Base-by-base conservation (phyloP, 345 rosid genomes). In the Streptanthus diversifolius region DNA sequence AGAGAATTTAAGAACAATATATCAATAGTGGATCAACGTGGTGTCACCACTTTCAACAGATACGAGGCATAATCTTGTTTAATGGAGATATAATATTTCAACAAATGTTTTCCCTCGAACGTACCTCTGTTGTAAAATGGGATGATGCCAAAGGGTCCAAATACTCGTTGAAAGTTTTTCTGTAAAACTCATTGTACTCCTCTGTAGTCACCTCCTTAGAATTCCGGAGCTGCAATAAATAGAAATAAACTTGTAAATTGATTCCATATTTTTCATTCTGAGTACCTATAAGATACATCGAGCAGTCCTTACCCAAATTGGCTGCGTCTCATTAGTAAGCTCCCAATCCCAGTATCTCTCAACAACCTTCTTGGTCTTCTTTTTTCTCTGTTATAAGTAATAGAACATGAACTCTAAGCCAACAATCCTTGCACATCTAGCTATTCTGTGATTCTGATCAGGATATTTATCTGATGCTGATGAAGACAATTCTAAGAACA, bases 321-420 rank as follows among this genome's bases (percentile, higher is more conserved):
- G 99, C 66, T 95, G 96, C 5, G 97, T 95, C 87, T 95, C 99
- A 76, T 95, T 95, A 3, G 87, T 79, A 19, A 88, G 93, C 61
- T 90, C 96, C 99, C 98, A 95, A 77, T 95, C 99, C 99, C 99
- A 95, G 81, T 86, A 95, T 69, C 73, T 88, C 82, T 95, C 99
- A 48, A 95, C 90, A 37, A 95, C 89, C 35, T 88, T 90, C 79
- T 91, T 91, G 25, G 96, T 95, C 81, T 90, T 95, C 86, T 88
- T 95, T 88, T 91, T 89, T 79, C 83, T 84, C 96, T 91, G 85
- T 66, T 29, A 73, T 57, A 76, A 24, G 54, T 8, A 10, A 66
- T 63, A 41, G 55, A 61, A 51, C 41, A 14, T 49, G 33, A 73
- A 1, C 40, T 19, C 27, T 29, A 57, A 78, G 62, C 52, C 43